A percentile compares a stretch with the other conserved stretches of the same genome.
These are phyloP conservation scores for Phytopythium boreale DNA, from an alignment of 352 stramenopile genomes.

Conservation along the genomic window DNA sequence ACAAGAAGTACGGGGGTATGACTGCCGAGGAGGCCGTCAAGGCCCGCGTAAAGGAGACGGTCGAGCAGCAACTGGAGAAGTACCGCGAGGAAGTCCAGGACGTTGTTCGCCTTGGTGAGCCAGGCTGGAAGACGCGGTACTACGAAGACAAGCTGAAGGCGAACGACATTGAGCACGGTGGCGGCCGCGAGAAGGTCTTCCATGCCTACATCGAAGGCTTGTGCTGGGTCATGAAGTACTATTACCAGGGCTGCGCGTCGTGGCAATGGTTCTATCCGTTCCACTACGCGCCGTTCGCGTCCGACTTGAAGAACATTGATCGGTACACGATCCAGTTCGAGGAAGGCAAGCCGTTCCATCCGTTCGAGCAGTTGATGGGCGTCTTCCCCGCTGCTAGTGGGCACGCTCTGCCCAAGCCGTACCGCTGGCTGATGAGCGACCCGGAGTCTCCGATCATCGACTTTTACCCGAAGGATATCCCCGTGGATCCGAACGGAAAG, in stretches of 20 bases:
- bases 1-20: constrained; percentile 73
- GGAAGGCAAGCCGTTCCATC: constrained; percentile 93
- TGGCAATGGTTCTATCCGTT: constrained; percentile 99
- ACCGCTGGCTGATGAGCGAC: constrained; percentile 95
- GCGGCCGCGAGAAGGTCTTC: constrained; percentile 89
- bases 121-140: constrained; percentile 96
- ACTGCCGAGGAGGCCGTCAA: constrained; percentile 68
- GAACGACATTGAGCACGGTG: constrained; percentile 79
- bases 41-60: constrained; percentile 75
- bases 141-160: constrained; percentile 87
- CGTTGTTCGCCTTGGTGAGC: constrained; percentile 93
- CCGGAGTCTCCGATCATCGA: constrained; percentile 96
- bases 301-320: constrained; percentile 90
- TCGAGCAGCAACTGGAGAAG: constrained; percentile 75
- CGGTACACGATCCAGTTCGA: constrained; percentile 93
- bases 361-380: constrained; percentile 98
- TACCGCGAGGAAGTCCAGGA: constrained; percentile 89
- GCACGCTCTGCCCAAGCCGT: constrained; percentile 93
- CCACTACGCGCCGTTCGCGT: constrained; percentile 97
- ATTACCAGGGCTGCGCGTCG: constrained; percentile 97
- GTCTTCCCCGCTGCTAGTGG: constrained; percentile 95
- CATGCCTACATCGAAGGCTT: constrained; percentile 98
- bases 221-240: constrained; percentile 99
- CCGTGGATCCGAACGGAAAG: constrained; percentile 98
- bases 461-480: constrained; percentile 95